Evolutionary conservation across 148 eudicot species (phyloP).

Genomic region (Rhododendron vialii): DNA sequence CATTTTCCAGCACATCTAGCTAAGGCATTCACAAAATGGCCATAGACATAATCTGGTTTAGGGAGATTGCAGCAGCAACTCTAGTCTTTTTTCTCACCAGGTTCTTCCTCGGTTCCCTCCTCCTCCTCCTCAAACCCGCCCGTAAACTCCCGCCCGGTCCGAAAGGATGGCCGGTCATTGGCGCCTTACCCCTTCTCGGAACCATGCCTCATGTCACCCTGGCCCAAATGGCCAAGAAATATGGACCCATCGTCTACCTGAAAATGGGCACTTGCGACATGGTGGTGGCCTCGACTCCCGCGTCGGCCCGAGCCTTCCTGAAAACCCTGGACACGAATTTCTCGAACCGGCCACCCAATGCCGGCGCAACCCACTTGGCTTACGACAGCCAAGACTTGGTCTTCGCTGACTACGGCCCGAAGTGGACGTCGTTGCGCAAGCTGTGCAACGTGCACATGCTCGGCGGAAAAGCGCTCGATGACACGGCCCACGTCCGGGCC

Average conservation of each 20-base stretch:
- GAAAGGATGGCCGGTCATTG: constrained; percentile 24
- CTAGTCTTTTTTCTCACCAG: background rate
- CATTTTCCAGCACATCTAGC: background rate
- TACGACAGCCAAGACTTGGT: constrained; percentile 26
- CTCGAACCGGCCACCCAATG: constrained; percentile 24
- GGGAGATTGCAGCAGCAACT: background rate
- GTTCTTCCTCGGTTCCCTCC: background rate
- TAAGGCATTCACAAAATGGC: background rate
- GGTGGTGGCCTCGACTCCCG: constrained; percentile 30
- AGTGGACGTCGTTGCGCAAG: constrained; percentile 24
- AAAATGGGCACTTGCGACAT: constrained; percentile 20
- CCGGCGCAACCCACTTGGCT: constrained; percentile 23
- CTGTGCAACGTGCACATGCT: constrained; percentile 26
- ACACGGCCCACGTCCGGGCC: constrained; percentile 12
- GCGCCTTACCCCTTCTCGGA: constrained; percentile 21
- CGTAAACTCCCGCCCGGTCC: constrained; percentile 15
- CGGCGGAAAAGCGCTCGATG: constrained; percentile 20
- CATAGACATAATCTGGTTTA: background rate
- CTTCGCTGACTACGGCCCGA: constrained; percentile 22
- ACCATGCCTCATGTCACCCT: constrained; percentile 27
- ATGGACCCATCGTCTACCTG: constrained; percentile 30
- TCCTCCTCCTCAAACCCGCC: background rate
- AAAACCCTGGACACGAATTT: constrained; percentile 24
- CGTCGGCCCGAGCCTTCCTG: constrained; percentile 19
- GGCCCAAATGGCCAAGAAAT: constrained; percentile 25